phyloP scores from a whole-genome alignment of 441 rosid species.

The Pelargonium exstipulatum region DNA sequence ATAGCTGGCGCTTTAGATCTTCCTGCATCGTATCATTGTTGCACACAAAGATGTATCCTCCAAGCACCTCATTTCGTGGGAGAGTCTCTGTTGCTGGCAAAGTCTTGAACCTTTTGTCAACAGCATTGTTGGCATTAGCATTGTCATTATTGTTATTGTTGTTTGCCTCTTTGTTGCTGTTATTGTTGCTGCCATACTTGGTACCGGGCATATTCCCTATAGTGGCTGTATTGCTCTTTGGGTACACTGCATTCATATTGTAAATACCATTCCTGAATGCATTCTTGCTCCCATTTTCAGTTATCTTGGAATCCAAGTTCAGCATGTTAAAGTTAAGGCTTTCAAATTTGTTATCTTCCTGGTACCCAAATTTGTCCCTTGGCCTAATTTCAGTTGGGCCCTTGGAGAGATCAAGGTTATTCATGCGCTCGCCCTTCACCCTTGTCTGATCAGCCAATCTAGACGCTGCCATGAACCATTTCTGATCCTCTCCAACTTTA shows the following conservation, averaged over 20 bases:
- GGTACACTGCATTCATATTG: conserved; percentile 65
- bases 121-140: conserved; percentile 40
- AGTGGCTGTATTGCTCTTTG: conserved; percentile 48
- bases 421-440: conserved; percentile 73
- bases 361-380: conserved; percentile 58
- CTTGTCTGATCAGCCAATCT: conserved; percentile 86
- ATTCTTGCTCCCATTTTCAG: conserved; percentile 47
- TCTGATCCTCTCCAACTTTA: conserved; percentile 76
- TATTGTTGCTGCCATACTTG: conserved; percentile 64
- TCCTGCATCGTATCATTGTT: conserved; percentile 99
- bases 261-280: conserved; percentile 45
- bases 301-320: conserved; percentile 60
- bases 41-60: conserved; percentile 95
- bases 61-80: conserved; percentile 91
- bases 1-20: conserved; percentile 82
- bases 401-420: conserved; percentile 85
- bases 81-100: conserved; percentile 90
- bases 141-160: conserved; percentile 44
- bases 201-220: conserved; percentile 38
- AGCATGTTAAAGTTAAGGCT: conserved; percentile 65
- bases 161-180: conserved; percentile 44
- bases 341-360: conserved; percentile 70
- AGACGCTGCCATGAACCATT: conserved; percentile 85
- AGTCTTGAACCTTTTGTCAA: conserved; percentile 90
- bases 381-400: conserved; percentile 52